A percentile compares a stretch with the other conserved stretches of the same genome.
phyloP scores from a whole-genome alignment of 305 asterid genomes.

The Rubia peregrina region DNA sequence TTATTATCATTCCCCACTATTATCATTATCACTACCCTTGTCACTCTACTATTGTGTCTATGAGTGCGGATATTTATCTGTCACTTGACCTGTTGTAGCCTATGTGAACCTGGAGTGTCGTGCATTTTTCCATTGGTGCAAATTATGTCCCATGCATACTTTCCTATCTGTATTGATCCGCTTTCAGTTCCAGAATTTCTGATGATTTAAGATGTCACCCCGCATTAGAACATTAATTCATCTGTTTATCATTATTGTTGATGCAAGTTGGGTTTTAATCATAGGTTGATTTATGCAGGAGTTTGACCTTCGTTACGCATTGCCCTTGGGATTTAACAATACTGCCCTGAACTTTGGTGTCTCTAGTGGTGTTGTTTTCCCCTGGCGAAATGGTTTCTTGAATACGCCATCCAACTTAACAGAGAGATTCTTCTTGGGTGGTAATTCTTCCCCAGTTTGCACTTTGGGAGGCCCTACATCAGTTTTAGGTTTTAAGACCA shows the following conservation, averaged over 20 bases:
- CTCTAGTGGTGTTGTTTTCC: constrained; percentile 65
- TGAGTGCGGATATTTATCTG: too few relatives aligned
- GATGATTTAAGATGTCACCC: neutral
- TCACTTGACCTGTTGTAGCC: neutral
- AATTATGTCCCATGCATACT: neutral
- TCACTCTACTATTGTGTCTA: too few relatives aligned
- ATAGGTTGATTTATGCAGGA: constrained; percentile 46
- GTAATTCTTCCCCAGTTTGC: constrained; percentile 79
- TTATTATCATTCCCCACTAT: too few relatives aligned
- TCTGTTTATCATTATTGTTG: neutral
- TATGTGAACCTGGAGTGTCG: neutral
- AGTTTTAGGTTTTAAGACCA: constrained; percentile 72
- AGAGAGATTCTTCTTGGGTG: constrained; percentile 88
- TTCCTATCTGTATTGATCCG: neutral
- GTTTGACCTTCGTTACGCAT: constrained; percentile 72
- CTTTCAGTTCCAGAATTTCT: neutral
- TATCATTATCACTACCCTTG: too few relatives aligned
- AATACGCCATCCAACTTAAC: constrained; percentile 55
- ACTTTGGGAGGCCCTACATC: constrained; percentile 80
- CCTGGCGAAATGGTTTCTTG: constrained; percentile 77
- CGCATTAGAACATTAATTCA: neutral
- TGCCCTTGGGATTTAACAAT: constrained; percentile 76
- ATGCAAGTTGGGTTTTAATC: constrained; percentile 8
- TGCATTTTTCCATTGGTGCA: neutral
- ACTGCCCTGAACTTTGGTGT: constrained; percentile 78